Conservation (phyloP, 768 basidiomycete species). For the Serendipita sp. region DNA sequence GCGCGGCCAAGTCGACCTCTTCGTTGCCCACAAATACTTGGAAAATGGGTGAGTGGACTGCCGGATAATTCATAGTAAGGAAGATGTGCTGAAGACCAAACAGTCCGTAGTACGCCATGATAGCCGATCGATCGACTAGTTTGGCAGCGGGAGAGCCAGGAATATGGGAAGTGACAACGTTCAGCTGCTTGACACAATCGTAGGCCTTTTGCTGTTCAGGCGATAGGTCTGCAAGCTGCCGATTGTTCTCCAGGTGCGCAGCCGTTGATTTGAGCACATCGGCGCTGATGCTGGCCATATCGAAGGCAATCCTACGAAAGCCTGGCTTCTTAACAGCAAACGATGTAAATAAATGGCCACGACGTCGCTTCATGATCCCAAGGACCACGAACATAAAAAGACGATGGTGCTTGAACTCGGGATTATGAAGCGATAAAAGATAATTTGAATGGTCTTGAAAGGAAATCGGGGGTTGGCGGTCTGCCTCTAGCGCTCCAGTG, state of each 20-base stretch:
- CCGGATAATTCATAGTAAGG: constrained; percentile 17
- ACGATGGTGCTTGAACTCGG: constrained; percentile 14
- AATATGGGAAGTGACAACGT: constrained; percentile 17
- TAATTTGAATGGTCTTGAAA: too few relatives aligned
- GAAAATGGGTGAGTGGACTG: constrained; percentile 17
- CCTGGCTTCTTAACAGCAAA: constrained; percentile 12
- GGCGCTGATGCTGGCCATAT: constrained; percentile 2
- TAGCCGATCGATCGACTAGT: constrained; percentile 13
- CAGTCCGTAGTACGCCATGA: constrained; percentile 17
- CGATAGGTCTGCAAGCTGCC: constrained; percentile 2
- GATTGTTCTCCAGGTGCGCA: constrained; percentile 8
- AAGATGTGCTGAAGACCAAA: constrained; percentile 19
- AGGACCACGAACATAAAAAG: constrained; percentile 17
- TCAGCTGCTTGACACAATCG: constrained; percentile 16
- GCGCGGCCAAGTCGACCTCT: neutral
- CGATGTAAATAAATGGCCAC: constrained; percentile 15
- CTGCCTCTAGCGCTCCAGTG: too few relatives aligned
- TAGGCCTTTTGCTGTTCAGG: constrained; percentile 14
- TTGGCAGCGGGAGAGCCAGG: constrained; percentile 21
- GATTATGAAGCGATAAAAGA: too few relatives aligned
- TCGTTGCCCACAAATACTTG: constrained; percentile 19
- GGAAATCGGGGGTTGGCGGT: too few relatives aligned
- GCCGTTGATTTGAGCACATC: constrained; percentile 7
- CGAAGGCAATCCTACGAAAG: constrained; percentile 7
- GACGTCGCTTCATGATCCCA: constrained; percentile 16